Percentiles rank a stretch among this genome's conserved stretches.
Evolutionary conservation across 2,329 filamentous ascomycete species (phyloP).

Genomic region (Thermothelomyces thermophilus): DNA sequence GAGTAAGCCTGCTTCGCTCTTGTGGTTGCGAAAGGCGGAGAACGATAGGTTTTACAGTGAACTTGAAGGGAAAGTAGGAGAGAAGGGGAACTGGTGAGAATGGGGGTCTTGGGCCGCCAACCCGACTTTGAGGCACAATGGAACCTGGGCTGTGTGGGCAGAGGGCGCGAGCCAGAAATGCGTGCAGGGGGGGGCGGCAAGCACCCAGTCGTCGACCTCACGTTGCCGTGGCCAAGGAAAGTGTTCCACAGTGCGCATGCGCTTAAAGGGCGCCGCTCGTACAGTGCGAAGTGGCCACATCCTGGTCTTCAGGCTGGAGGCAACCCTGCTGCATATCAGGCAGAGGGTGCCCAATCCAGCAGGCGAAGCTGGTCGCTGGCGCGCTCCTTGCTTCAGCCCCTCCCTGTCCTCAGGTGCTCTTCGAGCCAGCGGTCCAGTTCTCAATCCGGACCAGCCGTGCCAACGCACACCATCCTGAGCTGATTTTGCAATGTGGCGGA

Average conservation of each 20-base stretch:
- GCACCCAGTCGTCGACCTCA: slow-evolving; percentile 9
- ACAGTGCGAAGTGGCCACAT: slow-evolving; percentile 15
- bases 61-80: slow-evolving; percentile 10
- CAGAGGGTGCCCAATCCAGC: slow-evolving; percentile 21
- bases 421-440: not conserved
- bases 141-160: slow-evolving; percentile 4
- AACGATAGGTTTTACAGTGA: slow-evolving; percentile 11
- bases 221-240: slow-evolving; percentile 13
- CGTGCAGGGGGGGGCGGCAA: slow-evolving; percentile 3
- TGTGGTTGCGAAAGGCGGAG: slow-evolving; percentile 12
- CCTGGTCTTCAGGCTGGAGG: slow-evolving; percentile 10
- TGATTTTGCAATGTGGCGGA: not conserved
- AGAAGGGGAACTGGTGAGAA: slow-evolving; percentile 7
- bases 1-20: slow-evolving; percentile 8
- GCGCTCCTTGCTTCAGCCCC: slow-evolving; percentile 2
- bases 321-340: slow-evolving; percentile 10
- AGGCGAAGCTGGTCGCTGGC: slow-evolving; percentile 10
- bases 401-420: too few relatives aligned
- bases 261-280: not conserved
- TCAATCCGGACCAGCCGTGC: slow-evolving; percentile 10
- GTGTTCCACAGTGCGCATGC: slow-evolving; percentile 13
- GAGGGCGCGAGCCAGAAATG: not conserved
- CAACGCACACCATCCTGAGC: slow-evolving; percentile 5
- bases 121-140: slow-evolving; percentile 14
- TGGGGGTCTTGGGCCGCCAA: slow-evolving; percentile 13